Percentiles rank a stretch among this genome's conserved stretches.
Evolutionary conservation across 805 yeast genomes (phyloP).

Genomic region (fission yeast (Schizosaccharomyces pombe)): DNA sequence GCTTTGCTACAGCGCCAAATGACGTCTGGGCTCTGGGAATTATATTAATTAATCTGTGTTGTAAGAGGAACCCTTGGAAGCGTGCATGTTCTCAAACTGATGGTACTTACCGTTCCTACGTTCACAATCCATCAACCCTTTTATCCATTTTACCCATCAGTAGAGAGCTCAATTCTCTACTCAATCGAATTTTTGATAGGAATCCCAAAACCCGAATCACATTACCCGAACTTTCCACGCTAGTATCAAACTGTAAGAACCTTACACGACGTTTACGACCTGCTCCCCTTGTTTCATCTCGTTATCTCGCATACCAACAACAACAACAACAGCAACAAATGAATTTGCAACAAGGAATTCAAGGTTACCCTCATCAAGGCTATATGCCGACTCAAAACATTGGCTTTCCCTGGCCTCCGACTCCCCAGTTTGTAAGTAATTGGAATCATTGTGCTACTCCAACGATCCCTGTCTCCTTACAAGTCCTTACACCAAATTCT

Average conservation of each 20-base stretch:
- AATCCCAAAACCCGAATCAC: constrained; percentile 11
- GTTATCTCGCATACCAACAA: background rate
- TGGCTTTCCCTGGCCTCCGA: constrained; percentile 3
- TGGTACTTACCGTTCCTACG: constrained; percentile 40
- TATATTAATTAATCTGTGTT: constrained; percentile 49
- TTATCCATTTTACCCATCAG: constrained; percentile 53
- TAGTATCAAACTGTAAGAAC: constrained; percentile 8
- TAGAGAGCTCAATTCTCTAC: constrained; percentile 29
- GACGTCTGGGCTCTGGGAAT: constrained; percentile 75
- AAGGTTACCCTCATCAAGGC: background rate
- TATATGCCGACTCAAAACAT: background rate
- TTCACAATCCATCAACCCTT: constrained; percentile 30
- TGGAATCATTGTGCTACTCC: background rate
- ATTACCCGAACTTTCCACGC: constrained; percentile 9
- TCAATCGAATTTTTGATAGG: constrained; percentile 17
- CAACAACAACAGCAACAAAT: background rate
- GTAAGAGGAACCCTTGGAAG: constrained; percentile 76
- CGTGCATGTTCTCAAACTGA: constrained; percentile 36
- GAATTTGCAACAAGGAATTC: background rate
- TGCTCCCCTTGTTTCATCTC: background rate
- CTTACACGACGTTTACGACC: constrained; percentile 7
- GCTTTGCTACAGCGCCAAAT: constrained; percentile 29
- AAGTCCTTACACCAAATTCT: background rate
- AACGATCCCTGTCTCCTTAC: background rate
- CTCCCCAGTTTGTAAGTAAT: background rate